Conservation (phyloP, 768 basidiomycete species). For the Gloeophyllum trabeum region DNA sequence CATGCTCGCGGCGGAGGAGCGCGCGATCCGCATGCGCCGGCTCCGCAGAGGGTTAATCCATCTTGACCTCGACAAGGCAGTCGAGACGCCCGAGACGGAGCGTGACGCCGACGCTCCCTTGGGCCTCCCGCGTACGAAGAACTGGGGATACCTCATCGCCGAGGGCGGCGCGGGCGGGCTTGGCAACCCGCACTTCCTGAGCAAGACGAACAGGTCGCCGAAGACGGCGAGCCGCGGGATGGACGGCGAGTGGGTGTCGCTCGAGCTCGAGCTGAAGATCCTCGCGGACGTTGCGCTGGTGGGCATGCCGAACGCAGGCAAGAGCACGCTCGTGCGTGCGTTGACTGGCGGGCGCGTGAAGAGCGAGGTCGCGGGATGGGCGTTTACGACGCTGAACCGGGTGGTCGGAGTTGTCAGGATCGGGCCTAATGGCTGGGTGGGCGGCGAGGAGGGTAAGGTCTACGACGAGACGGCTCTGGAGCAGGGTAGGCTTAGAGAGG, state of each 20-base stretch:
- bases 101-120: slow-evolving; percentile 45
- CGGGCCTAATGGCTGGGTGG: slow-evolving; percentile 65
- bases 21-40: slow-evolving; percentile 40
- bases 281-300: slow-evolving; percentile 94
- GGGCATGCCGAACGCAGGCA: slow-evolving; percentile 91
- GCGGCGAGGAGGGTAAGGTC: slow-evolving; percentile 42
- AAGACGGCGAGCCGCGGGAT: slow-evolving; percentile 78
- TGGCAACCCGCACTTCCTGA: slow-evolving; percentile 83
- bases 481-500: slow-evolving; percentile 28
- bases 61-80: slow-evolving; percentile 53
- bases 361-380: slow-evolving; percentile 80
- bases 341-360: slow-evolving; percentile 78
- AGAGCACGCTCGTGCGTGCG: slow-evolving; percentile 85
- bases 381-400: slow-evolving; percentile 94
- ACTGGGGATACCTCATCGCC: slow-evolving; percentile 56
- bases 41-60: slow-evolving; percentile 30
- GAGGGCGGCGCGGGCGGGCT: slow-evolving; percentile 72
- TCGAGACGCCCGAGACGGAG: slow-evolving; percentile 22
- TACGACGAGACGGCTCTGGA: slow-evolving; percentile 63
- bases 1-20: slow-evolving; percentile 46
- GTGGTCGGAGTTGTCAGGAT: slow-evolving; percentile 86
- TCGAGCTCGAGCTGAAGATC: slow-evolving; percentile 88
- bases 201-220: slow-evolving; percentile 61
- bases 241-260: slow-evolving; percentile 64
- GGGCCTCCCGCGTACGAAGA: slow-evolving; percentile 40